Evolutionary conservation across 768 basidiomycete genomes (phyloP), one percentile per base, ranked within the genome.

Genomic region (Xerocomellus chrysenteron): DNA sequence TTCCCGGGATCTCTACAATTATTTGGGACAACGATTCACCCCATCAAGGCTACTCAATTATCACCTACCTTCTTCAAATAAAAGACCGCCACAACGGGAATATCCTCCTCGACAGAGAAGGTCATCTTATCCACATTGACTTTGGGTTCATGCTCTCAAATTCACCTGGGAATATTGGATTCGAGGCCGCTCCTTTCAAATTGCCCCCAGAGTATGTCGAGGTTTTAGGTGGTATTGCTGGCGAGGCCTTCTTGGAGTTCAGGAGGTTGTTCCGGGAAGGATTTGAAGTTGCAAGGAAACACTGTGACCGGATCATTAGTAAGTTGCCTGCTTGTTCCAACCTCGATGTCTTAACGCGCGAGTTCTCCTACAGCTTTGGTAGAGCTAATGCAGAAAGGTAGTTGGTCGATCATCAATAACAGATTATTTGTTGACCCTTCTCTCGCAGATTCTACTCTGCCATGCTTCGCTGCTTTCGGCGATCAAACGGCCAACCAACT

Each of bases 171-270:
- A 96, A 96, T 69, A 90, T 99, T 60, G 92, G 96, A 28, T 98
- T 99, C 70, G 97, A 99, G 75, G 96, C 95, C n/a, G 95, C 97
- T 2, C 97, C 97, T 1, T 99, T 99, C 82, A 99, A 99, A 72
- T 75, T 98, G 13, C 87, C 94, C 9, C 78, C 88, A 51, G 97
- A 99, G 72, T 99, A 99, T 72, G 81, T 99, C 51, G 96, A 98
- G 63, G 91, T 99, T 30, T 79, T 99, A 32, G 97, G 97, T 10
- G 96, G 96, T 4, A 75, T 90, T 41, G 80, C 88, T 49, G 82
- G 86, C 30, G 78, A 85, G 24, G 80, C 89, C 13, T 98, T 88
- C 68, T 69, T 79, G 43, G 91, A 96, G 68, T 99, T 98, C 77
- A 88, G 83, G 67, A 79, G 80, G 52, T 76, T 97, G 39, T 98